phyloP scores from a whole-genome alignment of 2,329 filamentous ascomycete species.

The Colletotrichum musae region DNA sequence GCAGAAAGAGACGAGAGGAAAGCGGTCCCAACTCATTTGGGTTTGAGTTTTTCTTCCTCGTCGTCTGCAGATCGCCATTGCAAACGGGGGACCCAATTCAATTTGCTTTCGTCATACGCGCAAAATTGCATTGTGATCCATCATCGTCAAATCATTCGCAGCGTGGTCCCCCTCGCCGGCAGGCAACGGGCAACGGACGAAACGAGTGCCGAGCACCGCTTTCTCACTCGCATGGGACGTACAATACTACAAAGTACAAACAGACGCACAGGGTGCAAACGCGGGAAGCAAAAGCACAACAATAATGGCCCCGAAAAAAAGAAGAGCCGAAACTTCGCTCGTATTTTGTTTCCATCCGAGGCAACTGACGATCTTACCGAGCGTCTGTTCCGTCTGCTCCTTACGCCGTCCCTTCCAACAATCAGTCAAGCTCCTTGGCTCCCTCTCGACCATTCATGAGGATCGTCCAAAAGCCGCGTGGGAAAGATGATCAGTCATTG shows the following conservation, averaged over 20 bases:
- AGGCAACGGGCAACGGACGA: neutral
- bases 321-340: too few relatives aligned
- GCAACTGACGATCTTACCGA: neutral
- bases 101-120: slow-evolving; percentile 26
- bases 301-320: too few relatives aligned
- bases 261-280: neutral
- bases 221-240: neutral
- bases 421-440: neutral
- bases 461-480: neutral
- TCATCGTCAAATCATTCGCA: slow-evolving; percentile 1
- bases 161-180: neutral
- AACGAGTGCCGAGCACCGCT: neutral
- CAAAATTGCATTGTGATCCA: slow-evolving; percentile 11
- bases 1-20: slow-evolving; percentile 4
- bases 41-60: slow-evolving; percentile 14
- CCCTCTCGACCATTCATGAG: neutral
- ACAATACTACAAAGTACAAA: neutral
- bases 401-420: neutral
- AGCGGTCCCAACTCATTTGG: slow-evolving; percentile 21
- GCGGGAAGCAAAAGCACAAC: too few relatives aligned
- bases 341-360: slow-evolving; percentile 5
- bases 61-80: slow-evolving; percentile 35
- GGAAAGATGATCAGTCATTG: slow-evolving; percentile 11
- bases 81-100: slow-evolving; percentile 20
- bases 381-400: neutral